Conservation (phyloP, 2,329 filamentous ascomycete species). For the Monosporascus sp. region DNA sequence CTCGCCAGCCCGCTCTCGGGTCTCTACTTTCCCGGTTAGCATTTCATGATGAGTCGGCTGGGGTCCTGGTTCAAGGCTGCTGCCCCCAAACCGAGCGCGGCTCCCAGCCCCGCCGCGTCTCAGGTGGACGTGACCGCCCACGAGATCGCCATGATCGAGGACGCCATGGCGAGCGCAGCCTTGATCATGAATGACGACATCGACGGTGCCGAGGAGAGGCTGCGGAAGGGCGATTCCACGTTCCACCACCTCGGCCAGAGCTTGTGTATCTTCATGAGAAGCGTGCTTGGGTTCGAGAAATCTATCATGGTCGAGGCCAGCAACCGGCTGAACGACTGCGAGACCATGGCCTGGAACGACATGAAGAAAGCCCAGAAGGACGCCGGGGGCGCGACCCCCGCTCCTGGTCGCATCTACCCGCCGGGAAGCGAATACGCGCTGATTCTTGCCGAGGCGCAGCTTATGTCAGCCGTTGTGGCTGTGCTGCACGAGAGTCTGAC, state of each 20-base stretch:
- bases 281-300: slow-evolving; percentile 87
- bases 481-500: slow-evolving; percentile 91
- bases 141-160: slow-evolving; percentile 51
- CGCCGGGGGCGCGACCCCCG: slow-evolving; percentile 20
- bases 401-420: slow-evolving; percentile 59
- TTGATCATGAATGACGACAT: slow-evolving; percentile 89
- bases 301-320: slow-evolving; percentile 82
- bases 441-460: slow-evolving; percentile 76
- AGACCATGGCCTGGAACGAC: slow-evolving; percentile 70
- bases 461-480: slow-evolving; percentile 84
- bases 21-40: neutral
- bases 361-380: slow-evolving; percentile 70
- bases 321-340: slow-evolving; percentile 66
- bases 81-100: slow-evolving; percentile 29
- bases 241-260: slow-evolving; percentile 83
- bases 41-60: slow-evolving; percentile 40
- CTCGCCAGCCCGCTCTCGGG: neutral
- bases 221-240: slow-evolving; percentile 70
- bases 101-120: slow-evolving; percentile 27
- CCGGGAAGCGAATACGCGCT: slow-evolving; percentile 83
- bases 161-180: slow-evolving; percentile 60
- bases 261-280: slow-evolving; percentile 78
- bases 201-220: slow-evolving; percentile 69
- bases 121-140: slow-evolving; percentile 30
- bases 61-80: slow-evolving; percentile 47